Evolutionary conservation across 345 rosid species (phyloP), one percentile per base, ranked within the genome.

Genomic region (Geranium brycei): DNA sequence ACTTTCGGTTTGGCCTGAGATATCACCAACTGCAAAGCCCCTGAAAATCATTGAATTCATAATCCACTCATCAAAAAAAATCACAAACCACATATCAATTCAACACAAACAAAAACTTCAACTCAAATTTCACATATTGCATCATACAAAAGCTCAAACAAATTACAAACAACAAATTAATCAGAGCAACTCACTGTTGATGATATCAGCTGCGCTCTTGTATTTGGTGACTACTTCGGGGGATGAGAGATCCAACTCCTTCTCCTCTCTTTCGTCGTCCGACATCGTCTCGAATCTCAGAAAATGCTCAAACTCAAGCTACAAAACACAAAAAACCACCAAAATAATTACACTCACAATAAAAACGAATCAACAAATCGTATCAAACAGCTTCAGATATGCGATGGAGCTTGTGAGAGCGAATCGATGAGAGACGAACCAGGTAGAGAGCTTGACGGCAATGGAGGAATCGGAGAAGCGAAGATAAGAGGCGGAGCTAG

Each of bases 201-300:
- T 88, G 71, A 91, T 95, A 74, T 91, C 99, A 23, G 99, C 91
- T 30, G 99, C 99, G 80, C 75, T 76, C 74, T 95, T 95, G 85
- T 91, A 95, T 68, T 91, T 91, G 72, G 96, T 95, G 75, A 95
- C 89, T 31, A 88, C 96, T 72, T 95, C 99, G 60, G 91, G 84
- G 69, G 92, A 84, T 64, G 82, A 76, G 77, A 95, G 95, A 87
- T 91, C 95, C 82, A 91, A 62, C 85, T 95, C 96, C 86, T 82
- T 93, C 91, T 87, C 96, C 78, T 91, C 97, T 76, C 96, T 77
- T 63, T 91, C 99, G 1, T 95, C 99, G 78, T 95, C 99, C 60
- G 99, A 95, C 95, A 90, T 95, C 79, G 82, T 79, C 75, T 62
- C 14, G 23, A 13, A 55, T 71, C 71, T 61, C 41, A 18, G 57